Conservation (phyloP, 371 early-diverging fungal genomes). For the Capniomyces stellatus region DNA sequence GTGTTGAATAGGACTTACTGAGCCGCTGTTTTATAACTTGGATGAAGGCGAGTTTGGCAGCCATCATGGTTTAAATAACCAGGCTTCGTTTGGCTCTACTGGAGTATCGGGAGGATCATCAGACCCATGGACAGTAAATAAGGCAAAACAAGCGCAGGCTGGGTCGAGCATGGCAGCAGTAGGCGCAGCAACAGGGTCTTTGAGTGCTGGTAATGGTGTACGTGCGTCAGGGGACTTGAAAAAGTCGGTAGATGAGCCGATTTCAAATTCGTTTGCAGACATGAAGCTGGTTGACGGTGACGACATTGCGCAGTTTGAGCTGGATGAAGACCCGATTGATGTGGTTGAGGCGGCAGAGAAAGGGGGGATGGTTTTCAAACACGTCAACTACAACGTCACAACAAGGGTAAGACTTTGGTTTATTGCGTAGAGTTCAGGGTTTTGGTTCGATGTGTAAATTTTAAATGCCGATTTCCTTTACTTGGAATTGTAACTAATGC, state of each 20-base stretch:
- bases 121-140: background rate
- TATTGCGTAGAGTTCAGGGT: background rate
- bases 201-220: background rate
- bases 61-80: too few species aligned
- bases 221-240: constrained; percentile 9
- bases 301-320: constrained; percentile 20
- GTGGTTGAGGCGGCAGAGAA: constrained; percentile 38
- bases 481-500: background rate
- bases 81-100: background rate
- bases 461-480: constrained; percentile 1
- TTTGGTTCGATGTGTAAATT: background rate
- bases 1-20: background rate
- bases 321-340: constrained; percentile 20
- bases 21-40: background rate
- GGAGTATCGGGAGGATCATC: background rate
- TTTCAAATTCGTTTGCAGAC: background rate
- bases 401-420: constrained; percentile 24
- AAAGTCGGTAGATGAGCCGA: background rate
- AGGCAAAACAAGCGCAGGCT: constrained; percentile 6
- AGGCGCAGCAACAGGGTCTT: background rate
- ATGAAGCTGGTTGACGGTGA: constrained; percentile 2
- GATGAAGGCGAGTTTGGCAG: background rate
- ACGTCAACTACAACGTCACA: constrained; percentile 58
- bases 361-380: constrained; percentile 65
- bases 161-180: background rate